Percentiles rank a stretch among this genome's conserved stretches.
phyloP scores from a whole-genome alignment of 148 eudicot genomes.

The Fagopyrum homotropicum region DNA sequence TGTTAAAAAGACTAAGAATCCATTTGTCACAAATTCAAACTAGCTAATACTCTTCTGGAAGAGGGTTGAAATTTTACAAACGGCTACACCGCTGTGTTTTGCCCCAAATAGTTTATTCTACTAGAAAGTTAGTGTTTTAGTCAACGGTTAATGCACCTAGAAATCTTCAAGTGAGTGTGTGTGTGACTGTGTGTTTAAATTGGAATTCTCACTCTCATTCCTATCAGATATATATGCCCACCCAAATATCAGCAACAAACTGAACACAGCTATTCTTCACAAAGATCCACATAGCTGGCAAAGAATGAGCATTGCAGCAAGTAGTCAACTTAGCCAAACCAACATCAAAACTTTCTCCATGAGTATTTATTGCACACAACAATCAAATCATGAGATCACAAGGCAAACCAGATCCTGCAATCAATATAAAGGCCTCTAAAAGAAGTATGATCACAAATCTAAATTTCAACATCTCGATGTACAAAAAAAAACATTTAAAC shows the following conservation, averaged over 20 bases:
- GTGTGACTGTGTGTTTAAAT: too few species aligned
- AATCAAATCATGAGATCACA: not conserved
- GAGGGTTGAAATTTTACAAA: not conserved
- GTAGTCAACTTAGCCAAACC: not conserved
- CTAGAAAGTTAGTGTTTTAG: too few species aligned
- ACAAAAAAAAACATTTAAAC: not conserved
- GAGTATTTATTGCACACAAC: not conserved
- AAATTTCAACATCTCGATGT: not conserved
- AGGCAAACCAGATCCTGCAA: not conserved
- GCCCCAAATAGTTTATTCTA: not conserved
- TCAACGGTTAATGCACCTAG: too few species aligned
- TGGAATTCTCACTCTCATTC: too few species aligned
- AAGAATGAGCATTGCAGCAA: not conserved
- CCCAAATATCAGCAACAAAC: not conserved
- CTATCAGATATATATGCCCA: not conserved
- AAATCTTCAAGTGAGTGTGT: too few species aligned
- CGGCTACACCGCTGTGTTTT: not conserved
- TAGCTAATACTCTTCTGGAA: not conserved
- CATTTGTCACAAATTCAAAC: not conserved
- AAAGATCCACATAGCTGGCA: not conserved
- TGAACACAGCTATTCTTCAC: not conserved
- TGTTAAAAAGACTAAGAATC: not conserved
- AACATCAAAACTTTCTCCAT: not conserved
- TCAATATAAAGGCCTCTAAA: not conserved
- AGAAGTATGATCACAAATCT: not conserved